Conservation (phyloP, 129 eudicot genomes). For the Lonicera japonica region DNA sequence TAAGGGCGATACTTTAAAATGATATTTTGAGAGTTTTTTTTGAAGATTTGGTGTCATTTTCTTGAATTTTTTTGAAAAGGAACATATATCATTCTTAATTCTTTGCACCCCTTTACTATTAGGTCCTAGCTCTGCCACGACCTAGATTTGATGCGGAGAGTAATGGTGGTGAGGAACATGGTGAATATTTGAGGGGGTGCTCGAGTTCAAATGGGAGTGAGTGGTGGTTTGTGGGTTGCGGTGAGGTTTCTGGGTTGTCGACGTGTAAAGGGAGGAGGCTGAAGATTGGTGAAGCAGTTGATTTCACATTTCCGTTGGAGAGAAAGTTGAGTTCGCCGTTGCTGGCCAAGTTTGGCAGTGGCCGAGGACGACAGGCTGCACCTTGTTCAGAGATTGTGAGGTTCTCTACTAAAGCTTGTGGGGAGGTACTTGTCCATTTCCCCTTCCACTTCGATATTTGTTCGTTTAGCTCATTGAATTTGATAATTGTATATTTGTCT, state of each 20-base stretch:
- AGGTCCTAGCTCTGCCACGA: too few relatives aligned
- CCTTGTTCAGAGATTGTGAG: slow-evolving; percentile 85
- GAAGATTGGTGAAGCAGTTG: slow-evolving; percentile 57
- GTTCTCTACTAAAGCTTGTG: slow-evolving; percentile 65
- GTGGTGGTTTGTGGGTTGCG: slow-evolving; percentile 85
- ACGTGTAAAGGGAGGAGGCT: slow-evolving; percentile 87
- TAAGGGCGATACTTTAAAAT: too few relatives aligned
- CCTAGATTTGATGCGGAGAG: slow-evolving; percentile 7
- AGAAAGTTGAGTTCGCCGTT: slow-evolving; percentile 30
- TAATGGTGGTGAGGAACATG: slow-evolving; percentile 2
- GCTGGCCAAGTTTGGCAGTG: slow-evolving; percentile 54
- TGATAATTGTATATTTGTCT: background rate
- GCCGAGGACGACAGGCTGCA: slow-evolving; percentile 53
- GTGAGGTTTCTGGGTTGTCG: slow-evolving; percentile 71
- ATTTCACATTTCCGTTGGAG: slow-evolving; percentile 55
- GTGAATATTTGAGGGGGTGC: background rate
- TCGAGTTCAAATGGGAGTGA: slow-evolving; percentile 32
- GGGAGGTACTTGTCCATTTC: slow-evolving; percentile 51
- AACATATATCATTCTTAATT: too few relatives aligned
- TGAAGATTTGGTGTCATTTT: too few relatives aligned
- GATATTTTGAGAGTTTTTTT: too few relatives aligned
- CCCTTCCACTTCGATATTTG: background rate
- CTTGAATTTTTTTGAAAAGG: too few relatives aligned
- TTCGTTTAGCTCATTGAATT: background rate
- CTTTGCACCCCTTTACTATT: too few relatives aligned